Evolutionary conservation across 1,284 basidiomycete species (phyloP), one percentile per base, ranked within the genome.

Genomic region (Leccinum solheimii): DNA sequence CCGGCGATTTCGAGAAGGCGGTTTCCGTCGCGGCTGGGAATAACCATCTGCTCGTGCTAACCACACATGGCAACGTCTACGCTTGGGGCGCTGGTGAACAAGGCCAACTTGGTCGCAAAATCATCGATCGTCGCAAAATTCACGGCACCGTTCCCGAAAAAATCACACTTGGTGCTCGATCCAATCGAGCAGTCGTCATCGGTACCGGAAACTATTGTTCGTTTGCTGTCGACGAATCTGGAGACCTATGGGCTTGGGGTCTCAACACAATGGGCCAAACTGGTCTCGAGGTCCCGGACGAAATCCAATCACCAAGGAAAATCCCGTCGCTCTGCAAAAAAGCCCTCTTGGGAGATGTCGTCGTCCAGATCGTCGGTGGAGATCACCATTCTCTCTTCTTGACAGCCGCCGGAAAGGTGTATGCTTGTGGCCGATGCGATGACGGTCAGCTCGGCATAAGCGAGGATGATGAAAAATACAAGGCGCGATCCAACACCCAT

Each of bases 211-310:
- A 85, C 50, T 92, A 89, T 76, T 91, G 94, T 73, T 95, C 93
- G 0, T 97, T 97, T 69, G 95, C 95, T 3, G 87, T 97, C 64
- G 90, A 95, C 74, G 84, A 88, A 64, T 79, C 82, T 23, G 95
- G 94, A 43, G 84, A 84, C 55, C 91, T 95, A 3, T 97, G 87
- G 83, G 93, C 87, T 3, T 98, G 95, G 95, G 95, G 95, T 26
- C 80, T 96, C 63, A 97, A 98, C 77, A 89, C 83, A 45, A 84
- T 84, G 74, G 82, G 84, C 32, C 90, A 93, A 74, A 84, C 84
- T 0, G 91, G 90, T 38, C 80, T 86, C 8, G 81, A 80, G 23
- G 65, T 65, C 58, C 66, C 67, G 2, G 66, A 74, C 27, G 81
- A 88, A 63, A 82, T 97, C 51, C 82, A 85, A 54, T 78, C 84